These are phyloP conservation scores for Monascus purpureus DNA, from an alignment of 495 filamentous ascomycete genomes.

Conservation along the genomic window DNA sequence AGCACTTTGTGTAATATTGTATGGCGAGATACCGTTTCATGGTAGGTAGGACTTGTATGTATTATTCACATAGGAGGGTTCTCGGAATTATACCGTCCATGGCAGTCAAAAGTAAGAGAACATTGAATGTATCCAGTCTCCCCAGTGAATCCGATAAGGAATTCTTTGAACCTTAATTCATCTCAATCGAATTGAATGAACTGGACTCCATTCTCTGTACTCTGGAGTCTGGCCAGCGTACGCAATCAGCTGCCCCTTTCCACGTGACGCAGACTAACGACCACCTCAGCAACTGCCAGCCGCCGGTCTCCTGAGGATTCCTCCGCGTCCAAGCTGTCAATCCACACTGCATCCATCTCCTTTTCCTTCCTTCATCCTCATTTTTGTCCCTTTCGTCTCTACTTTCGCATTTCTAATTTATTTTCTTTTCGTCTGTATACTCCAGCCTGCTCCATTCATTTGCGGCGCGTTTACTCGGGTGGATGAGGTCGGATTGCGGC, in stretches of 20 bases:
- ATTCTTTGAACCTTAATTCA: too few relatives aligned
- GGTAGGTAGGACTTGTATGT: too few relatives aligned
- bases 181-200: too few relatives aligned
- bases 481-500: conserved; percentile 36
- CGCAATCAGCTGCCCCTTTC: conserved; percentile 6
- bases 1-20: too few relatives aligned
- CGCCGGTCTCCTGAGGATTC: conserved; percentile 31
- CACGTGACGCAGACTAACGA: conserved; percentile 30
- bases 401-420: conserved; percentile 11
- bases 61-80: too few relatives aligned
- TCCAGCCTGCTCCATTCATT: conserved; percentile 15
- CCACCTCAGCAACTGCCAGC: conserved; percentile 34
- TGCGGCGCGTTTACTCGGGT: conserved; percentile 29
- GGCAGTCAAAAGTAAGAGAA: too few relatives aligned
- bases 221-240: too few relatives aligned
- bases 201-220: too few relatives aligned
- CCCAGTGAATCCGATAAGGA: too few relatives aligned
- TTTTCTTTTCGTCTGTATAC: conserved; percentile 12
- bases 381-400: conserved; percentile 11
- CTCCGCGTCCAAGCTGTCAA: conserved; percentile 10
- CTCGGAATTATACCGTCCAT: too few relatives aligned
- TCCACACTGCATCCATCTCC: conserved; percentile 3
- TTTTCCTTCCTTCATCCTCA: conserved; percentile 7
- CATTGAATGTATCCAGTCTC: too few relatives aligned
- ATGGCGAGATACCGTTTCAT: too few relatives aligned